These are phyloP conservation scores for Geranium rotundifolium DNA, from an alignment of 345 rosid species.

Conservation along the genomic window DNA sequence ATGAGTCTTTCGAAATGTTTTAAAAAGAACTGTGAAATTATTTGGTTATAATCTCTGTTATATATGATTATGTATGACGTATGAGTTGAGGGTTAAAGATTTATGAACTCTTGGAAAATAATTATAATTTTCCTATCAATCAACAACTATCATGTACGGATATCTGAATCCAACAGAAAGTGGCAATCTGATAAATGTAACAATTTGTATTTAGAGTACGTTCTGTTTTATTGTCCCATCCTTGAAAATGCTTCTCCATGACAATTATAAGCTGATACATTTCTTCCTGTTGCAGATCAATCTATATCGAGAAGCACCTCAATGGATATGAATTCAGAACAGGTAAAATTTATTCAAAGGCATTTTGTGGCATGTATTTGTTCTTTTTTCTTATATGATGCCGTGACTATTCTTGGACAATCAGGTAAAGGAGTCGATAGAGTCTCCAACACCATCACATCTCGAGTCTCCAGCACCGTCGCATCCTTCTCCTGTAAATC, in stretches of 20 bases:
- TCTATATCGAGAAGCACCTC: constrained; percentile 53
- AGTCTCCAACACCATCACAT: constrained; percentile 30
- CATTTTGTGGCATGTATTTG: constrained; percentile 7
- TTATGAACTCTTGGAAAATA: neutral
- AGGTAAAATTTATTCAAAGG: constrained; percentile 34
- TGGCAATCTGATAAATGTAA: neutral
- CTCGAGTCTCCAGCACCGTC: constrained; percentile 50
- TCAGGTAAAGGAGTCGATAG: constrained; percentile 39
- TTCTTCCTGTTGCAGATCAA: constrained; percentile 38
- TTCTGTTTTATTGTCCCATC: neutral
- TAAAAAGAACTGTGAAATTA: too few relatives aligned
- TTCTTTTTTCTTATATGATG: neutral
- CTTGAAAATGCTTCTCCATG: neutral
- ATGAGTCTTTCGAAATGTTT: neutral
- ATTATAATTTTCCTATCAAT: neutral
- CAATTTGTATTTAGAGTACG: neutral
- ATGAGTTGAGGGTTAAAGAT: neutral
- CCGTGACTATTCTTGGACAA: constrained; percentile 1
- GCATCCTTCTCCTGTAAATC: constrained; percentile 49
- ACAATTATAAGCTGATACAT: neutral
- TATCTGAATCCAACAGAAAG: neutral
- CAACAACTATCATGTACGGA: neutral
- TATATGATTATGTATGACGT: neutral
- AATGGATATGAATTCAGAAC: constrained; percentile 49
- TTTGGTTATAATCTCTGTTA: too few relatives aligned